Percentiles rank a stretch among this genome's conserved stretches.
Conservation (phyloP, 23 red algal species). For the Cyanidiococcus yangmingshanensis region DNA sequence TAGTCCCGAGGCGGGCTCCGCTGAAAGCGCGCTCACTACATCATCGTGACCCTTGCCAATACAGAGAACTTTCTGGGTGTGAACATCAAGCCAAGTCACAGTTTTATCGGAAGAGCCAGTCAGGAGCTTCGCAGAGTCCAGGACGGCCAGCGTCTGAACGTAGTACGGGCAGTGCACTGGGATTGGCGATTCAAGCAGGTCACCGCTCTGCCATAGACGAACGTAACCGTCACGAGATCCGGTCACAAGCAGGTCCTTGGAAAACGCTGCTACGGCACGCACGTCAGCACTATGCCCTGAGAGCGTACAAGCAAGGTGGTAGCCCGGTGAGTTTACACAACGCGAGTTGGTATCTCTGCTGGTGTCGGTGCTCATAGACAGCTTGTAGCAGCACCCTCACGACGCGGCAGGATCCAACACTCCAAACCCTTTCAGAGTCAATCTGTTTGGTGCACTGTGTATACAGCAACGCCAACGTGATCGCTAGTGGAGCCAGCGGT, state of each 20-base stretch:
- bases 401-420: too few relatives aligned
- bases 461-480: too few relatives aligned
- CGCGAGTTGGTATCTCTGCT: too few relatives aligned
- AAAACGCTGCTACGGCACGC: conserved; percentile 42
- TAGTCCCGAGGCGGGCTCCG: neutral
- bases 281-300: conserved; percentile 35
- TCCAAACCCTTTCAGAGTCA: too few relatives aligned
- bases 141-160: conserved; percentile 25
- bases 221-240: conserved; percentile 48
- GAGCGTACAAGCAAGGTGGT: neutral
- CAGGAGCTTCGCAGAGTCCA: conserved; percentile 43
- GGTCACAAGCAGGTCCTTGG: conserved; percentile 36
- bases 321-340: too few relatives aligned
- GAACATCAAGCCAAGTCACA: conserved; percentile 27
- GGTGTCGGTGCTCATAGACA: too few relatives aligned
- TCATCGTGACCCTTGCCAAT: conserved; percentile 43
- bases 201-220: conserved; percentile 25
- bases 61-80: conserved; percentile 58
- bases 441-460: too few relatives aligned
- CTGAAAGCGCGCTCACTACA: conserved; percentile 10
- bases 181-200: neutral
- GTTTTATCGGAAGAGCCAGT: neutral
- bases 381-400: too few relatives aligned
- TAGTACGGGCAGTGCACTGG: conserved; percentile 7
- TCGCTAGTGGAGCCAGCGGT: too few relatives aligned